A percentile compares a stretch with the other conserved stretches of the same genome.
Conservation (phyloP, 768 basidiomycete genomes). For the Lactifluus subvellereus region DNA sequence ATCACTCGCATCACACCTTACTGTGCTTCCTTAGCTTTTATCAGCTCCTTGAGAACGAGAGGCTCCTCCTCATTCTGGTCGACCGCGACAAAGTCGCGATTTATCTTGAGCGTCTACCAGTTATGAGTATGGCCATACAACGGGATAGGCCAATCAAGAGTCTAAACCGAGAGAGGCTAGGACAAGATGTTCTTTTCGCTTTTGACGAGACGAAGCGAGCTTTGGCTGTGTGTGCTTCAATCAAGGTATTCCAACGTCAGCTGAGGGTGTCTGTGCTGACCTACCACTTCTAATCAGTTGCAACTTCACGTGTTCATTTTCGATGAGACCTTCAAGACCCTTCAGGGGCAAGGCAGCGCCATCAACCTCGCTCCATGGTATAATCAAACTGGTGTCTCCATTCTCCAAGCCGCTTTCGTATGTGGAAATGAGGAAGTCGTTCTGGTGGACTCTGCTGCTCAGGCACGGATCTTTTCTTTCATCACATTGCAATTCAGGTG, state of each 20-base stretch:
- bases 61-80: conserved; percentile 11
- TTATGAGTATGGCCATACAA: not conserved
- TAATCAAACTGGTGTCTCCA: conserved; percentile 21
- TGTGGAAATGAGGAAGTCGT: conserved; percentile 48
- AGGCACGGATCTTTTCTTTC: conserved; percentile 49
- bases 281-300: conserved; percentile 22
- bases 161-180: conserved; percentile 43
- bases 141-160: not conserved
- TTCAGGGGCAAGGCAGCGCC: conserved; percentile 39
- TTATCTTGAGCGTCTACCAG: conserved; percentile 12
- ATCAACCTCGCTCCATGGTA: conserved; percentile 45
- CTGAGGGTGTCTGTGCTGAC: not conserved
- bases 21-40: not conserved
- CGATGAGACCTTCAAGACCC: conserved; percentile 39
- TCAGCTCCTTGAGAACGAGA: conserved; percentile 18
- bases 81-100: conserved; percentile 1
- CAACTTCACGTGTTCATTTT: conserved; percentile 43
- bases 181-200: conserved; percentile 39
- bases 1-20: not conserved
- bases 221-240: conserved; percentile 41
- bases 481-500: conserved; percentile 50
- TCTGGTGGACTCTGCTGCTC: conserved; percentile 40
- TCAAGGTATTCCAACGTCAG: conserved; percentile 33
- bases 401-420: conserved; percentile 40
- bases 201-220: conserved; percentile 49